phyloP scores from a whole-genome alignment of 345 rosid genomes.

The Lenwebbia sp. region DNA sequence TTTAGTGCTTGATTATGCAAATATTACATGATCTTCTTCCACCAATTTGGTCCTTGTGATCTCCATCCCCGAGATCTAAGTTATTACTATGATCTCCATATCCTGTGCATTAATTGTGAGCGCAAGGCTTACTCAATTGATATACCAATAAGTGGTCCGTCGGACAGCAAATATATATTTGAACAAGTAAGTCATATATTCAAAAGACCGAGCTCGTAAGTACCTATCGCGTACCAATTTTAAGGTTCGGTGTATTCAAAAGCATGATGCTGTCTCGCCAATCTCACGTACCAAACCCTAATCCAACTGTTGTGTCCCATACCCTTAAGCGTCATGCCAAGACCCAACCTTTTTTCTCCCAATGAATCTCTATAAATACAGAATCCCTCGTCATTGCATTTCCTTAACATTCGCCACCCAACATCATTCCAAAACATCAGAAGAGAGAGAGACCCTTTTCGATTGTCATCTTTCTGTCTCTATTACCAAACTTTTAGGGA shows the following conservation, averaged over 20 bases:
- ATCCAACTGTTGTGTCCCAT: neutral
- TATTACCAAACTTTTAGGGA: neutral
- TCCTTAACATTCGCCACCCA: neutral
- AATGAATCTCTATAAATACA: neutral
- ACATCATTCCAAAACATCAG: neutral
- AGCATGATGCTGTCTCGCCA: neutral
- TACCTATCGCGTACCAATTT: neutral
- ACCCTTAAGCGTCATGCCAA: neutral
- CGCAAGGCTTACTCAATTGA: neutral
- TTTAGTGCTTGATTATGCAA: too few relatives aligned
- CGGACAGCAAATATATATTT: neutral
- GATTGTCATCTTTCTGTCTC: neutral
- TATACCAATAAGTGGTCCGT: neutral
- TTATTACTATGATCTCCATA: too few relatives aligned
- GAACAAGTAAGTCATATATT: neutral
- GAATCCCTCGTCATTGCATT: neutral
- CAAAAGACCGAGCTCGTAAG: neutral
- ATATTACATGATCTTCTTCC: neutral
- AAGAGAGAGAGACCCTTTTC: neutral
- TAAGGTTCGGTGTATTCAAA: neutral
- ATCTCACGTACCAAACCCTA: neutral
- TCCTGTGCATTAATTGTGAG: too few relatives aligned
- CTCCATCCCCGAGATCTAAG: neutral
- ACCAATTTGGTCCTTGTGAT: neutral
- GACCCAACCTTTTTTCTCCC: neutral